Evolutionary conservation across 306 rosid genomes (phyloP).

Genomic region (Castanospermum australe): DNA sequence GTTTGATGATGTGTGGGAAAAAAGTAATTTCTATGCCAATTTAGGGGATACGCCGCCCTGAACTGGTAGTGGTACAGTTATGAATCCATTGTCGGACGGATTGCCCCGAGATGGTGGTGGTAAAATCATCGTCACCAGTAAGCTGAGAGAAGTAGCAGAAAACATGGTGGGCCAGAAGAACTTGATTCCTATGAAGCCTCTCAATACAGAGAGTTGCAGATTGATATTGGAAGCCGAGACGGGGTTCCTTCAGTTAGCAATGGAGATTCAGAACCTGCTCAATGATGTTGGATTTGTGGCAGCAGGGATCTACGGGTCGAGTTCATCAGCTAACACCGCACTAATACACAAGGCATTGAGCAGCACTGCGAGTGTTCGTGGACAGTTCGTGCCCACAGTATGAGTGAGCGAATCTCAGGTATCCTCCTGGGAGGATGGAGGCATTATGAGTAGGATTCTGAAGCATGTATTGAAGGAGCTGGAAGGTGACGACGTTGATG

Average conservation of each 20-base stretch:
- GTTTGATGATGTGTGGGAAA: background rate
- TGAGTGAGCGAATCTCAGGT: background rate
- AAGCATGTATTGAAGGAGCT: conserved; percentile 31
- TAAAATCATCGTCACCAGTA: background rate
- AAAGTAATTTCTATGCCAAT: background rate
- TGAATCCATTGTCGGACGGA: background rate
- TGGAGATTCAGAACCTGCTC: background rate
- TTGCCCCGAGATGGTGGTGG: background rate
- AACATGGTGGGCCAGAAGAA: background rate
- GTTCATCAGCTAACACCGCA: background rate
- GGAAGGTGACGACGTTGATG: too few relatives aligned
- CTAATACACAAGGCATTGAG: background rate
- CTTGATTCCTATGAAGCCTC: background rate
- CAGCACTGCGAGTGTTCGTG: too few relatives aligned
- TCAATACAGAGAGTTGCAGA: background rate
- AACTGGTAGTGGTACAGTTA: too few relatives aligned
- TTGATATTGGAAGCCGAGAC: background rate
- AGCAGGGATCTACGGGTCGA: background rate
- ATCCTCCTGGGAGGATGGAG: background rate
- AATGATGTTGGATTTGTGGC: background rate
- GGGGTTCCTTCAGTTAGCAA: background rate
- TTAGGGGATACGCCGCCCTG: background rate
- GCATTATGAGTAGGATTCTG: background rate
- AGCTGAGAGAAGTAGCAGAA: background rate
- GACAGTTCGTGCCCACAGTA: background rate